Evolutionary conservation across 148 eudicot species (phyloP), one percentile per base, ranked within the genome.

Genomic region (Limonium bicolor): DNA sequence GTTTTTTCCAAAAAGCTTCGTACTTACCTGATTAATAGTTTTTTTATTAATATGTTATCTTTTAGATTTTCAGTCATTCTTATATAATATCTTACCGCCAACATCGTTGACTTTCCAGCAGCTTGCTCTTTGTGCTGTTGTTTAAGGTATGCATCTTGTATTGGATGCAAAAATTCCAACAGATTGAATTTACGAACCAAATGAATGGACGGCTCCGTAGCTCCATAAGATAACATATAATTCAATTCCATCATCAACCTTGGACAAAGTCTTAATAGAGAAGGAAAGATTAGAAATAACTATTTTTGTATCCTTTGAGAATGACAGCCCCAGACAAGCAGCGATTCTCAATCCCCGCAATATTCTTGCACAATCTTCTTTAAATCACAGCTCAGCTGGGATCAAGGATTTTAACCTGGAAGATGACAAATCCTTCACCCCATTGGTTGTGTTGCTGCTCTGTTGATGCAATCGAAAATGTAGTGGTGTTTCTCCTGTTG

Each of bases 201-300:
- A 60, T 42, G 46, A 14, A 90, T 58, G 37, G 99, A 90, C 64
- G 68, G 63, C 59, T 62, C 69, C 30, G 95, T 77, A 53, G 99
- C 99, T 54, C 99, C 95, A 64, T 75, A 90, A 12, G 95, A 78
- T 41, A 90, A 72, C 95, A 90, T 80, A 61, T 80, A 85, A 51
- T 85, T 78, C 70, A 90, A 32, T 71, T 90, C 99, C 82, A 85
- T 23, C 72, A 62, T 60, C 46, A 85, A 58, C 63, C 93, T 70
- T 71, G 51, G 53, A 36, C 59, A 90, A 61, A 28, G 25, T 56
- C 36, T 36, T 36, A 43, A 90, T 43, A 25, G 88, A 90, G 37
- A 67, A 44, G 39, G 73, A 52, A 4, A 70, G 73, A 32, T 63
- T 63, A 31, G 0, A 56, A 15, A 78, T 59, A 20, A 95, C 99